Evolutionary conservation across 164 flowering plant genomes (phyloP), one percentile per base, ranked within the genome.

Genomic region (Chimonanthus praecox): DNA sequence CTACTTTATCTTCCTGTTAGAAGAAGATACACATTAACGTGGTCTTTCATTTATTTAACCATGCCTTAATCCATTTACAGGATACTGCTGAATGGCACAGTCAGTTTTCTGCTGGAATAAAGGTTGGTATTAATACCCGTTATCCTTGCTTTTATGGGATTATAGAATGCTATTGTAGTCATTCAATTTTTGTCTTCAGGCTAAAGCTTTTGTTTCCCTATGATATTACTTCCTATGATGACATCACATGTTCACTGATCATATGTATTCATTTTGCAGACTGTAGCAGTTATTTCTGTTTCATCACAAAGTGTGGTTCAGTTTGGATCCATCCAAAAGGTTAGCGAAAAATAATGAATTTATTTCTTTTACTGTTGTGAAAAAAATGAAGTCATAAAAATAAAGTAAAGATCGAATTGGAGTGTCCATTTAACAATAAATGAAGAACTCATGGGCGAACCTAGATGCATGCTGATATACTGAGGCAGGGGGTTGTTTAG

Each of bases 321-420:
- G 81, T 85, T 94, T 77, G 98, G 97, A 73, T 89, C 98, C 71
- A 84, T 83, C 47, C 68, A 82, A 44, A 88, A 94, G 98, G 98
- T 94, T 68, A 65, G 85, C 58, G 49, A n/a, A 71, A 71, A 58
- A 58, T 10, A 46, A 45, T 49, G 9, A 8, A 8, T 6, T 21
- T 6, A 9, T 7, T 67, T 45, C 45, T 67, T 67, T 45, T 47
- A 9, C 51, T 49, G 51, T 49, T 49, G 51, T 5, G 51, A 33
- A 33, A 33, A 33, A 33, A 33, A 33, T 33, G 33, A 33, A 33
- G 33, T 33, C 33, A 1, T 33, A 33, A 33, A 33, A 33, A 33
- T 33, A 33, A 33, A 33, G 33, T 1, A 33, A 33, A 33, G 33
- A 33, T 33, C 33, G 33, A 33, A 33, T 33, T 33, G 33, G 33